Conservation (phyloP, 495 filamentous ascomycete species). For the Elaphomyces granulatus region DNA sequence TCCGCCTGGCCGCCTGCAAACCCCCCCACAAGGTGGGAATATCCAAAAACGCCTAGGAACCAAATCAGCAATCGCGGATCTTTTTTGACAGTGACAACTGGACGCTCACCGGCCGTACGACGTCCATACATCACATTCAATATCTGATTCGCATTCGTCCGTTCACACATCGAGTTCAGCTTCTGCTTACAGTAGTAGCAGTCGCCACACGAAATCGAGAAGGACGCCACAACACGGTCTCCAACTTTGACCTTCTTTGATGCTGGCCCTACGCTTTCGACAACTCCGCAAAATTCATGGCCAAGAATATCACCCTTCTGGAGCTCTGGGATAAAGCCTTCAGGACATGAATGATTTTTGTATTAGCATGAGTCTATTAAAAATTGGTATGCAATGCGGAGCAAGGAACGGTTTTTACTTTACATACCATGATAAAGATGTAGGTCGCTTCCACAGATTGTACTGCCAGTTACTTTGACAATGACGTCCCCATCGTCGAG, state of each 20-base stretch:
- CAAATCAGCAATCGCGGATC: not conserved
- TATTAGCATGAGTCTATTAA: too few relatives aligned
- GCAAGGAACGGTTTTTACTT: too few relatives aligned
- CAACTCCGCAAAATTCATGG: conserved; percentile 77
- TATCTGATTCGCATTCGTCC: conserved; percentile 57
- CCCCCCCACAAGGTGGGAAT: conserved; percentile 61
- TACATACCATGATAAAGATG: conserved; percentile 59
- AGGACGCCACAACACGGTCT: conserved; percentile 69
- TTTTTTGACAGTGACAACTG: conserved; percentile 1
- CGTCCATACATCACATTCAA: conserved; percentile 60
- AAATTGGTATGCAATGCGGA: too few relatives aligned
- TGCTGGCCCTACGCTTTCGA: conserved; percentile 52
- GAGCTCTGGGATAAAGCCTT: conserved; percentile 10
- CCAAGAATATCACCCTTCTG: conserved; percentile 77
- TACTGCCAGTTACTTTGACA: conserved; percentile 69
- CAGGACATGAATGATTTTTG: conserved; percentile 1
- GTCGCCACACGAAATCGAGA: conserved; percentile 60
- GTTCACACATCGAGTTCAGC: conserved; percentile 62
- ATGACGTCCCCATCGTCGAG: conserved; percentile 67
- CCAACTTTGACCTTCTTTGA: conserved; percentile 48
- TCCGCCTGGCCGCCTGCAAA: conserved; percentile 87
- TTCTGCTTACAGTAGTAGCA: conserved; percentile 71
- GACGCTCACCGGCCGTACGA: conserved; percentile 48
- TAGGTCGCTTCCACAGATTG: conserved; percentile 77
- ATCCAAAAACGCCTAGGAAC: conserved; percentile 33